Conservation (phyloP, 257 asterid genomes). For the Fraxinus americana region DNA sequence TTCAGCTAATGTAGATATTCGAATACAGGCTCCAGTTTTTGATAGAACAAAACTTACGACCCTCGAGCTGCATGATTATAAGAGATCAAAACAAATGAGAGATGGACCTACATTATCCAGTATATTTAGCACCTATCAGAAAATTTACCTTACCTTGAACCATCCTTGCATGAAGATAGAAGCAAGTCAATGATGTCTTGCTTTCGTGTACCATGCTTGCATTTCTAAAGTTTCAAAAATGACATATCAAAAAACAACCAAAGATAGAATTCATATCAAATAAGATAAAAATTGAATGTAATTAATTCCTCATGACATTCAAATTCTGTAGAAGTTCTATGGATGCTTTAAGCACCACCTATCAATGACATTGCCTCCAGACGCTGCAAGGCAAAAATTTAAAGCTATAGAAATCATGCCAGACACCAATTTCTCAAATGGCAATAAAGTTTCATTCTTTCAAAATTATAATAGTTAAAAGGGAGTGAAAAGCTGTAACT, state of each 20-base stretch:
- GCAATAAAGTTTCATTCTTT: background rate
- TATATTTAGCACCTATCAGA: background rate
- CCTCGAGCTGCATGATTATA: conserved; percentile 55
- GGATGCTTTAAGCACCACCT: conserved; percentile 9
- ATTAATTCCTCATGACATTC: background rate
- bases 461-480: background rate
- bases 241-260: conserved; percentile 10
- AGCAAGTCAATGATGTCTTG: conserved; percentile 60
- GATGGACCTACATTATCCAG: background rate
- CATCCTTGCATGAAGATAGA: conserved; percentile 53
- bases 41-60: conserved; percentile 51
- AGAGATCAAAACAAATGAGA: conserved; percentile 24
- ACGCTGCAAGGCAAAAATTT: background rate
- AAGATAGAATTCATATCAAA: background rate
- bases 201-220: conserved; percentile 59
- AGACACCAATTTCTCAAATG: background rate
- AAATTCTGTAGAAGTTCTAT: conserved; percentile 3
- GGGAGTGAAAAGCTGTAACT: conserved; percentile 8
- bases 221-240: conserved; percentile 46
- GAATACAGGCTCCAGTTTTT: conserved; percentile 65
- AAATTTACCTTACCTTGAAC: conserved; percentile 55
- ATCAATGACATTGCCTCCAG: background rate
- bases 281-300: background rate
- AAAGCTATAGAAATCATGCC: background rate
- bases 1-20: conserved; percentile 66